phyloP scores from a whole-genome alignment of 306 rosid genomes.

The barrel medic (Medicago truncatula) region MtrunA17r5.0-ANR NC_053042.1:42792501-42793000 shows the following conservation, averaged over 20 bases:
- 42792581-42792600: conserved; percentile 10
- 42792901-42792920: conserved; percentile 32
- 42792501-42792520: background rate
- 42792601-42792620: background rate
- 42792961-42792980: conserved; percentile 50
- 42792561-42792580: conserved; percentile 9
- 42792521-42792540: background rate
- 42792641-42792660: conserved; percentile 21
- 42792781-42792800: background rate
- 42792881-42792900: conserved; percentile 35
- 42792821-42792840: background rate
- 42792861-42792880: conserved; percentile 2
- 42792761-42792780: conserved; percentile 12
- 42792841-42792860: conserved; percentile 29
- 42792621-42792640: conserved; percentile 9
- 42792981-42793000: conserved; percentile 24
- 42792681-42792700: background rate
- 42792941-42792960: conserved; percentile 38
- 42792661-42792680: conserved; percentile 28
- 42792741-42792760: conserved; percentile 29
- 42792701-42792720: conserved; percentile 8
- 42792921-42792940: conserved; percentile 9
- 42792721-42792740: background rate
- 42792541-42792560: conserved; percentile 24
- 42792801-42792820: conserved; percentile 31